Evolutionary conservation across 2,329 filamentous ascomycete species (phyloP), one percentile per base, ranked within the genome.

Genomic region (Hansfordia pulvinata): DNA sequence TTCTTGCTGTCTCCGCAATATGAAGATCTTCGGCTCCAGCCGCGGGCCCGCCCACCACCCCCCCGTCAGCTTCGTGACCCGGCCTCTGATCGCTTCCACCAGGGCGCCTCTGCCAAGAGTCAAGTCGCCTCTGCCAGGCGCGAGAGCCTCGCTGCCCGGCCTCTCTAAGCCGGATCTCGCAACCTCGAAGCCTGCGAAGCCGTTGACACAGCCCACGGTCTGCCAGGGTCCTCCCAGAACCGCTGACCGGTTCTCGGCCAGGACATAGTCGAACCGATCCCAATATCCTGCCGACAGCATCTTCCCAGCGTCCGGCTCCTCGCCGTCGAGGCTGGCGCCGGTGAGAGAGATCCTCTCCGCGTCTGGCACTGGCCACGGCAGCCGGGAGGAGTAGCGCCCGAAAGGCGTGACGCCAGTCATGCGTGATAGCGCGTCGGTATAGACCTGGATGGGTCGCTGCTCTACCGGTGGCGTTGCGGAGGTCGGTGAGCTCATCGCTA

Each of bases 331-430:
- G 8, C 44, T 41, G 0, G 36, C 37, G 31, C 73, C 62, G 19
- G 33, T 37, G 29, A 37, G 36, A 21, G 33, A 36, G 20, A 34
- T 31, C 10, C 42, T 39, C n/a, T 30, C n/a, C n/a, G n/a, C n/a
- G n/a, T n/a, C n/a, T n/a, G n/a, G n/a, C n/a, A n/a, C n/a, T n/a
- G n/a, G n/a, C n/a, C n/a, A n/a, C n/a, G n/a, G n/a, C n/a, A n/a
- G n/a, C n/a, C n/a, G n/a, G 6, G 46, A 41, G n/a, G 25, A 10
- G 28, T 65, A 59, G 35, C 69, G 63, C 11, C 66, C 63, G 38
- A 80, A 80, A 27, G 74, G 67, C 4, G 75, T 76, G 8, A 78
- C 64, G 27, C 75, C 75, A 16, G 75, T 79, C 74, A 79, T 79
- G 55, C 75, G 79, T 25, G 69, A 66, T 8, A 74, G 54, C 9